Conservation (phyloP, 345 rosid species). For the Citrus unshiu region DNA sequence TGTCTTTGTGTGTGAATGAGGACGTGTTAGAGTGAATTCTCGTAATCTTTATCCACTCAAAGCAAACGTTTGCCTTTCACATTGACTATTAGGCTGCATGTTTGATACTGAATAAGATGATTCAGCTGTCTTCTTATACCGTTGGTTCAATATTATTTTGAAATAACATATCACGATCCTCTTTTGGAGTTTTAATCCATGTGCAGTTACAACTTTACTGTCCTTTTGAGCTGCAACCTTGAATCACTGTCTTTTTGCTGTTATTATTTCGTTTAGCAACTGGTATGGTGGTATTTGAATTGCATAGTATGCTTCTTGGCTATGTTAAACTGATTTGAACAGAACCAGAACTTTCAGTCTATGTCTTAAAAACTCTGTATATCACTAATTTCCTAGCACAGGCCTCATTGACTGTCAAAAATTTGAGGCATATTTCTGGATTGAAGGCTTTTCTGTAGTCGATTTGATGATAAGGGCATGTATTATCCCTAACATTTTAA, state of each 20-base stretch:
- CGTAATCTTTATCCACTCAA: neutral
- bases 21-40: neutral
- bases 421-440: neutral
- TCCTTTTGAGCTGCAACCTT: neutral
- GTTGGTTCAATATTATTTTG: too few species aligned
- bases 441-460: too few species aligned
- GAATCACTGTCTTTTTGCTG: neutral
- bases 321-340: neutral
- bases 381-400: neutral
- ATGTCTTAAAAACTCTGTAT: neutral
- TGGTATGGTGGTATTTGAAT: neutral
- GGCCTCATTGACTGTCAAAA: neutral
- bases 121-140: too few species aligned
- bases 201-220: too few species aligned
- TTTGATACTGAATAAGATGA: too few species aligned
- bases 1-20: neutral
- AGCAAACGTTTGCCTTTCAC: neutral
- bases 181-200: too few species aligned
- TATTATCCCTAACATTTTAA: neutral
- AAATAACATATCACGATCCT: too few species aligned
- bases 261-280: neutral
- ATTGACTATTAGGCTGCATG: too few species aligned
- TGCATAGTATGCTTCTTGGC: neutral
- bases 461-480: too few species aligned
- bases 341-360: neutral